phyloP scores from a whole-genome alignment of 78 protist species.

The Dictyostelium citrinum region DNA sequence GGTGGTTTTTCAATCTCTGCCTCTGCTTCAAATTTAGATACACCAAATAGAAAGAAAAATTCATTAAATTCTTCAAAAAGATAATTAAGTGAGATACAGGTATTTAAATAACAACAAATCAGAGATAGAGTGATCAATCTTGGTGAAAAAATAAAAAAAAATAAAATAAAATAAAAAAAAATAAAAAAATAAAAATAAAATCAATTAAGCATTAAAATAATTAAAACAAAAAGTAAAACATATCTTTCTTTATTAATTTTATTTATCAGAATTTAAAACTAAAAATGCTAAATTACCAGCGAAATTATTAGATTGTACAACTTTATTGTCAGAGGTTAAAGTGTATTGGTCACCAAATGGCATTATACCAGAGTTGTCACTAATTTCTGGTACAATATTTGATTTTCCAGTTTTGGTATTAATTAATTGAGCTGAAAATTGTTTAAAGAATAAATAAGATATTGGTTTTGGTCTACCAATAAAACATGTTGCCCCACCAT shows the following conservation, averaged over 20 bases:
- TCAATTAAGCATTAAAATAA: too few relatives aligned
- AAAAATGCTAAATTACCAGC: not conserved
- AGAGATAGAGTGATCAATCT: too few relatives aligned
- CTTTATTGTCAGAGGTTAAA: not conserved
- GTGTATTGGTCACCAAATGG: slow-evolving; percentile 16
- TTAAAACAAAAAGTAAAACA: too few relatives aligned
- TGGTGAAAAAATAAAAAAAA: too few relatives aligned
- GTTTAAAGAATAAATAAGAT: slow-evolving; percentile 19
- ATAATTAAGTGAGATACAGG: not conserved
- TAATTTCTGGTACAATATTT: not conserved
- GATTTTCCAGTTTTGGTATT: not conserved
- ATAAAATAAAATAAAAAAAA: too few relatives aligned
- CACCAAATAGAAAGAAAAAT: not conserved
- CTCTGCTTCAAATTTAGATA: slow-evolving; percentile 1
- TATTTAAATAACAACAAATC: not conserved
- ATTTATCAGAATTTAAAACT: not conserved
- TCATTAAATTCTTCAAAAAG: not conserved
- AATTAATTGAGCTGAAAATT: not conserved
- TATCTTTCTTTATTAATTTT: not conserved
- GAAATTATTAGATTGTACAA: not conserved
- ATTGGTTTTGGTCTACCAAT: slow-evolving; percentile 49
- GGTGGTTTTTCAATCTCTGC: slow-evolving; percentile 63
- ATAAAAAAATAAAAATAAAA: too few relatives aligned
- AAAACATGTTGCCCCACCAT: not conserved
- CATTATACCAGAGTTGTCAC: slow-evolving; percentile 1